Evolutionary conservation across 2,329 filamentous ascomycete species (phyloP), one percentile per base, ranked within the genome.

Genomic region (Curvularia verruculosa): DNA sequence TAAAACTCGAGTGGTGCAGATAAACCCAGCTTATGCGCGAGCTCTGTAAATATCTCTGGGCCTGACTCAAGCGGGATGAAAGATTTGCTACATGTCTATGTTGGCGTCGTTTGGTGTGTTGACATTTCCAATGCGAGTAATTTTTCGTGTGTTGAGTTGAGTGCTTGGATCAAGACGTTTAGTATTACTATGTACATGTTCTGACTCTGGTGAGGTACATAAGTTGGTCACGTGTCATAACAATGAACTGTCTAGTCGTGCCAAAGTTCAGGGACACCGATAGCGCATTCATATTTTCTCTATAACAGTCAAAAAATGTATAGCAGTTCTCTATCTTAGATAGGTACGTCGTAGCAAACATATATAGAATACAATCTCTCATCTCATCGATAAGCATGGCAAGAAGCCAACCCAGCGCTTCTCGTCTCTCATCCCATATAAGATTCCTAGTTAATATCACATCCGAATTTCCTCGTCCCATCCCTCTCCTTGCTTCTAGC

Each of bases 1-100:
- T 96, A 87, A 77, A 96, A 88, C 68, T 85, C 81, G 34, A 97
- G 84, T 12, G 83, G 80, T 6, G 78, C 68, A 3, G 89, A 88
- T 50, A 97, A 85, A 60, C 94, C 94, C 24, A 98, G 89, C 66
- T 87, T 87, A 80, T 90, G 90, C 47, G 96, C 85, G 34, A 98
- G 88, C 41, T 83, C 80, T 52, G 88, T 93, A 88, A 98, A 95
- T 29, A 97, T 87, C 78, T 91, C 87, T 0, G 95, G 93, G 80
- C 97, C 96, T 67, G 87, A 87, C 75, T 88, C 86, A 9, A 74
- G 67, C 3, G 71, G 71, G 19, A 71, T 68, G 56, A 71, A 73
- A 48, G 71, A 65, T 39, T 72, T 73, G 43, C 54, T 43, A 26
- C 50, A 44, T 2, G 2, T 10, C 3, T 37, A 46, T 7, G n/a